Evolutionary conservation across 768 basidiomycete species (phyloP), one percentile per base, ranked within the genome.

Genomic region (Trametes cubensis): DNA sequence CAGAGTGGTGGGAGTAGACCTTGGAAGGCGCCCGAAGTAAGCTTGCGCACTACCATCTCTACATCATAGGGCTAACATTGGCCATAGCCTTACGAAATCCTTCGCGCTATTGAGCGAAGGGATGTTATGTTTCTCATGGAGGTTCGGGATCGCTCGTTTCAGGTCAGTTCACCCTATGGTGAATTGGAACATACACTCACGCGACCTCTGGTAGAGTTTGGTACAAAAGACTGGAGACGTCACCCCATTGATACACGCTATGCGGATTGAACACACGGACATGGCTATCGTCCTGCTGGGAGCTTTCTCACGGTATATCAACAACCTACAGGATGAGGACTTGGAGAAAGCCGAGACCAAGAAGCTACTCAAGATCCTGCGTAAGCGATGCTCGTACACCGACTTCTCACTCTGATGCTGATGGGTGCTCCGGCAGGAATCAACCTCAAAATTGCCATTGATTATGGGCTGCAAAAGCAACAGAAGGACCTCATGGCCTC

Each of bases 401-500:
- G 7, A n/a, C 6, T 2, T 17, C 13, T 42, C 18, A 34, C 26
- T 26, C 0, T 41, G 20, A 47, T 5, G 20, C 13, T 15, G 20
- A 20, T 28, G 15, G 25, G 5, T 20, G 46, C 25, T 20, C 6
- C 7, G 17, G 39, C 60, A 87, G 90, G 90, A 45, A 82, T 85
- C 18, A 94, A 95, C 72, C 83, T 98, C 57, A 95, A 96, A 72
- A 82, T 94, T 47, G 95, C 94, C 2, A 97, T 98, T 54, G 92
- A 95, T 70, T 88, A 88, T 67, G 93, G 93, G 20, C 80, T 96
- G 44, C 83, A 89, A 64, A 87, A 85, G 68, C 85, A 87, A 0
- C 89, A 93, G 71, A 89, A 85, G 63, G 88, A 92, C 69, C 81
- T 98, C 47, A 90, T 92, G 52, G 91, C 95, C 4, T 94, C 92